These are phyloP conservation scores for Hippophae rhamnoides DNA, from an alignment of 306 rosid genomes.

Conservation along the genomic window DNA sequence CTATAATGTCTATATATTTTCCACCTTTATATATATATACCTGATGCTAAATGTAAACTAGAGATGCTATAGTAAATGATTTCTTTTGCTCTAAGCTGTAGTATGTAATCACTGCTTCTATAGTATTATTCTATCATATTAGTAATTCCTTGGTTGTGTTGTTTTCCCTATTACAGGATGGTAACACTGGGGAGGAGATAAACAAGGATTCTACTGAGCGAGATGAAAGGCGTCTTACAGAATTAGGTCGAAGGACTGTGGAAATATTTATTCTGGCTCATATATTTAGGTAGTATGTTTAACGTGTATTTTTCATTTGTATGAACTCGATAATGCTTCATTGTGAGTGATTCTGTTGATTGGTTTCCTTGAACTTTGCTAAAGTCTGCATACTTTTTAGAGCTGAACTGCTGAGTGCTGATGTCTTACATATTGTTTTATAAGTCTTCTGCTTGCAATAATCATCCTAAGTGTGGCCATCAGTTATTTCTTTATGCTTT, in stretches of 20 bases:
- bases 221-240: slow-evolving; percentile 93
- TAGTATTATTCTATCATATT: too few species aligned
- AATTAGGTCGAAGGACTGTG: slow-evolving; percentile 94
- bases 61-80: too few species aligned
- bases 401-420: background rate
- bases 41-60: too few species aligned
- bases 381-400: background rate
- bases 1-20: too few species aligned
- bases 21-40: too few species aligned
- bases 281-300: slow-evolving; percentile 58
- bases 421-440: background rate
- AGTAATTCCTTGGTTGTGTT: slow-evolving; percentile 3
- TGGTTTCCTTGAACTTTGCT: background rate
- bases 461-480: too few species aligned
- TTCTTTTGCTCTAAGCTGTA: too few species aligned
- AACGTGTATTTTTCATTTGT: slow-evolving; percentile 5
- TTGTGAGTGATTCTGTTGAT: background rate
- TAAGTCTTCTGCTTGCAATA: too few species aligned
- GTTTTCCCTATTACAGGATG: slow-evolving; percentile 49
- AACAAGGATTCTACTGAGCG: slow-evolving; percentile 91
- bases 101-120: too few species aligned
- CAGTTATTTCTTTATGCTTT: too few species aligned
- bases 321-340: slow-evolving; percentile 7
- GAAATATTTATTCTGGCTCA: slow-evolving; percentile 98
- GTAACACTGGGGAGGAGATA: slow-evolving; percentile 88